Evolutionary conservation across 2,329 filamentous ascomycete species (phyloP).

Genomic region (Arthroderma uncinatum): DNA sequence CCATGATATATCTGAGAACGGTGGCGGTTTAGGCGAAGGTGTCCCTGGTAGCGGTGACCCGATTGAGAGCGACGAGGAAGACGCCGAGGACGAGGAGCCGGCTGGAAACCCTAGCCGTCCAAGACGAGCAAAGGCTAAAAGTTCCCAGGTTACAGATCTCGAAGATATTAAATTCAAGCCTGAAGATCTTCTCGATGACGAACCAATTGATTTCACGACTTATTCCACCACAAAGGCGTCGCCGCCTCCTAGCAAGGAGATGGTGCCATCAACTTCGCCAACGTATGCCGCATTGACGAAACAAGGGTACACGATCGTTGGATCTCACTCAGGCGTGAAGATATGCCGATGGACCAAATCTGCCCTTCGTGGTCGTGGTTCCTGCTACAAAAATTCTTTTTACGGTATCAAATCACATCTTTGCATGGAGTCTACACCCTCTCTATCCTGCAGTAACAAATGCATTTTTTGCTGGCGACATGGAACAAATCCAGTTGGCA

Average conservation of each 20-base stretch:
- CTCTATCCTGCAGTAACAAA: conserved; percentile 92
- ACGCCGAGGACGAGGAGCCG: conserved; percentile 58
- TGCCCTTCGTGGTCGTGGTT: conserved; percentile 80
- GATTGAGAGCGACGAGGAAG: conserved; percentile 72
- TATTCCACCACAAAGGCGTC: conserved; percentile 36
- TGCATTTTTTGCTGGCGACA: conserved; percentile 99
- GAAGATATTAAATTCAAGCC: conserved; percentile 59
- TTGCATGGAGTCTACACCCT: conserved; percentile 97
- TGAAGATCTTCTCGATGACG: conserved; percentile 21
- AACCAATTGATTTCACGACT: conserved; percentile 73
- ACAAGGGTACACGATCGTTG: conserved; percentile 91
- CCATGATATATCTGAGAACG: conserved; percentile 43
- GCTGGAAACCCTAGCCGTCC: conserved; percentile 40
- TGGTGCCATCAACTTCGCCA: conserved; percentile 85
- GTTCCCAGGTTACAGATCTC: conserved; percentile 56
- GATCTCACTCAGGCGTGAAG: conserved; percentile 90
- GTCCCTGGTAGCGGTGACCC: conserved; percentile 72
- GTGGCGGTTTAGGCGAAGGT: conserved; percentile 49
- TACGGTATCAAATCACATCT: conserved; percentile 94
- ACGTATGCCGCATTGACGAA: conserved; percentile 85
- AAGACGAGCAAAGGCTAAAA: conserved; percentile 32
- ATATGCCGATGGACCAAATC: conserved; percentile 99
- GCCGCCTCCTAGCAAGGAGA: conserved; percentile 55
- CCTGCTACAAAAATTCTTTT: conserved; percentile 96
- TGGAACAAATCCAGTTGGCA: conserved; percentile 92